phyloP scores from a whole-genome alignment of 331 rosid species.

The Malus hybrid region DNA sequence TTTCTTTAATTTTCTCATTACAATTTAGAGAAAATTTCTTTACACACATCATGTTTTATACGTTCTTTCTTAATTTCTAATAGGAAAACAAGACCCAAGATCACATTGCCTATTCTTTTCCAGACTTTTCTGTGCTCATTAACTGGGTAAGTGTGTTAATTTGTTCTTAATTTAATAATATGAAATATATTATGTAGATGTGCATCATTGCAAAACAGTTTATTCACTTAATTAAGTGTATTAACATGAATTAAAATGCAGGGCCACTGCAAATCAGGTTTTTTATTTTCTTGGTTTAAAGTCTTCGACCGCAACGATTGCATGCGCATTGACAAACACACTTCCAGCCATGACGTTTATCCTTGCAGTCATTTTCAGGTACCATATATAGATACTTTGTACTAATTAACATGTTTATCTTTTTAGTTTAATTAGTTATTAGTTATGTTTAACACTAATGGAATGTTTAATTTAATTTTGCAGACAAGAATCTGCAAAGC shows the following conservation, averaged over 20 bases:
- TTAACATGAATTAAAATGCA: constrained; percentile 24
- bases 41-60: background rate
- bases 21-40: background rate
- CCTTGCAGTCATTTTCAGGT: constrained; percentile 72
- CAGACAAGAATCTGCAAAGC: constrained; percentile 18
- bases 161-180: background rate
- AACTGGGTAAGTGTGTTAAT: constrained; percentile 52
- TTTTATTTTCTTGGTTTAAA: constrained; percentile 60
- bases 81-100: constrained; percentile 59
- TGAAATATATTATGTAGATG: no score
- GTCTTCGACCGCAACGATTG: constrained; percentile 52
- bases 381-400: no score
- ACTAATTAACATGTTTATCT: background rate
- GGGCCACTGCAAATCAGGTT: constrained; percentile 70
- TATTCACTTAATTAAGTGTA: background rate
- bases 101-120: constrained; percentile 46
- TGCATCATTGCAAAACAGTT: background rate
- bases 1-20: no score
- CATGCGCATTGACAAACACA: constrained; percentile 58
- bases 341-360: constrained; percentile 85
- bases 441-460: background rate
- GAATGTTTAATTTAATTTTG: background rate
- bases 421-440: background rate
- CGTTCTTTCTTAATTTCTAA: background rate
- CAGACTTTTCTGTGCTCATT: constrained; percentile 55